Evolutionary conservation across 1,139 yeast genomes (phyloP).

Genomic region (Wickerhamiella pararugosa): DNA sequence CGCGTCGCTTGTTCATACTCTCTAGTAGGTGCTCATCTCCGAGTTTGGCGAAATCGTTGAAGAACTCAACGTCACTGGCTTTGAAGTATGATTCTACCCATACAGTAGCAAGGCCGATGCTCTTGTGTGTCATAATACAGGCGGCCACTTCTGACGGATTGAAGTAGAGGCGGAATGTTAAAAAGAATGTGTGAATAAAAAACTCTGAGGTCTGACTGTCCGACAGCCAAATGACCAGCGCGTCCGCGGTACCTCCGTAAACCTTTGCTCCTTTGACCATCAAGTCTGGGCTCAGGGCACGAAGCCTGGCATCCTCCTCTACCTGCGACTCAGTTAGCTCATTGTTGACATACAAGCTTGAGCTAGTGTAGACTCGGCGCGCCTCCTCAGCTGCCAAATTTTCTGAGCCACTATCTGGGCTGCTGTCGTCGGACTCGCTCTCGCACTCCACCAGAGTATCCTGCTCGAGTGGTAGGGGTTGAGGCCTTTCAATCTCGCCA

Average conservation of each 20-base stretch:
- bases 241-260: conserved; percentile 15
- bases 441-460: no score
- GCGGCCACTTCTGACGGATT: conserved; percentile 55
- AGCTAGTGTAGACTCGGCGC: no score
- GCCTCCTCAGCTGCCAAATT: no score
- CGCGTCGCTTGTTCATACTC: conserved; percentile 8
- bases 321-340: neutral
- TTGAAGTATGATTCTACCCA: conserved; percentile 92
- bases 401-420: no score
- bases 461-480: no score
- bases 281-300: conserved; percentile 9
- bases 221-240: conserved; percentile 13
- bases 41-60: conserved; percentile 60
- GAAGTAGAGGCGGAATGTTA: conserved; percentile 66
- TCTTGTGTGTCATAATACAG: conserved; percentile 53
- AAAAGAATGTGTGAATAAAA: conserved; percentile 39
- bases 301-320: neutral
- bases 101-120: conserved; percentile 50
- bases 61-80: conserved; percentile 40
- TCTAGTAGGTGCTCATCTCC: conserved; percentile 22
- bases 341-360: no score
- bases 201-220: conserved; percentile 9
- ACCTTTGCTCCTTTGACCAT: conserved; percentile 12
- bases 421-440: no score
- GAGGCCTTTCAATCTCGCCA: no score